Evolutionary conservation across 495 filamentous ascomycete species (phyloP).

Genomic region (Xylaria castorea): DNA sequence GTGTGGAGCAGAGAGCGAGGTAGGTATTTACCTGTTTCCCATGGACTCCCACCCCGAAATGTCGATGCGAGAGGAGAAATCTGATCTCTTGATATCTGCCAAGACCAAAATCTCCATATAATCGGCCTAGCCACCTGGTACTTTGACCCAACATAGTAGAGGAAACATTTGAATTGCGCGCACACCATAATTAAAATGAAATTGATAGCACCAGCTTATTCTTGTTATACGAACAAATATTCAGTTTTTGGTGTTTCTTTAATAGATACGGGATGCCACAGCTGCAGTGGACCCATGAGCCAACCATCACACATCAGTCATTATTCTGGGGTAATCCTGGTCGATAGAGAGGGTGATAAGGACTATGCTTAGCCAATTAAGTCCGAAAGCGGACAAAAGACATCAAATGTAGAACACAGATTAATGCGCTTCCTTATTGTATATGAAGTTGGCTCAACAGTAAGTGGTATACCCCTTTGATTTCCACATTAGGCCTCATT

Average conservation of each 20-base stretch:
- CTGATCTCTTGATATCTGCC: background rate
- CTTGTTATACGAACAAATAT: background rate
- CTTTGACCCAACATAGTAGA: background rate
- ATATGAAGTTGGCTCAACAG: background rate
- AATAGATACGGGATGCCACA: background rate
- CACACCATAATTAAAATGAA: background rate
- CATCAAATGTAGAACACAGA: background rate
- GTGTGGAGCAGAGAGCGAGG: background rate
- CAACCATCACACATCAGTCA: background rate
- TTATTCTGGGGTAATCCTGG: background rate
- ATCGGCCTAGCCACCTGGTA: background rate
- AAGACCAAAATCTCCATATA: background rate
- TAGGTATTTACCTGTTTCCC: conserved; percentile 10
- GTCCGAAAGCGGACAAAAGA: background rate
- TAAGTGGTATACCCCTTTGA: background rate
- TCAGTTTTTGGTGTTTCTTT: background rate
- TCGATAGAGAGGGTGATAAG: background rate
- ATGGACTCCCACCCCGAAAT: background rate
- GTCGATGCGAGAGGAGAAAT: conserved; percentile 14
- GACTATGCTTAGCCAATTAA: background rate
- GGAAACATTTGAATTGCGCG: no score
- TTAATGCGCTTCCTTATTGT: conserved; percentile 4
- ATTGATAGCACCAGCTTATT: background rate
- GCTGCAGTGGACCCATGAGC: background rate
- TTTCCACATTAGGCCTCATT: conserved; percentile 4